Evolutionary conservation across 768 basidiomycete species (phyloP).

Genomic region (Podaxis sp.): DNA sequence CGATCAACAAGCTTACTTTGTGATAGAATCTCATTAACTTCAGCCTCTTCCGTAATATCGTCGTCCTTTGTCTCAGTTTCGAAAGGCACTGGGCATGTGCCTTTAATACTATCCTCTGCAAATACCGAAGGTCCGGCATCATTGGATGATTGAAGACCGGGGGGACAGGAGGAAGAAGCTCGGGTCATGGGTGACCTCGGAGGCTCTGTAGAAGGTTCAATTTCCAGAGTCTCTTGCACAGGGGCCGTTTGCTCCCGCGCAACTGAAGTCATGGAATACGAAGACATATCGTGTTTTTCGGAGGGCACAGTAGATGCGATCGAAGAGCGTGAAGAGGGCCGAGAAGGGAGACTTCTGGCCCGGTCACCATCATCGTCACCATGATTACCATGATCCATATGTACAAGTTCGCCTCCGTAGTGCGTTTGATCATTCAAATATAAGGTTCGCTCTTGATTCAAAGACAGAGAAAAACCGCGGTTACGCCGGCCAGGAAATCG

Average conservation of each 20-base stretch:
- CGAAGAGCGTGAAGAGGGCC: slow-evolving; percentile 55
- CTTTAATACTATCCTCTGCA: not conserved
- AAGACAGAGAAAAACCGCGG: not conserved
- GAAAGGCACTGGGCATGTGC: not conserved
- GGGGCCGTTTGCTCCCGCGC: not conserved
- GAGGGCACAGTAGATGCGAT: slow-evolving; percentile 52
- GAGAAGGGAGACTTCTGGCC: slow-evolving; percentile 26
- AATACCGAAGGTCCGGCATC: not conserved
- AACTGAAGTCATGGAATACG: slow-evolving; percentile 16
- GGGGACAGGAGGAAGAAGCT: slow-evolving; percentile 1
- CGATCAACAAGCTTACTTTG: slow-evolving; percentile 11
- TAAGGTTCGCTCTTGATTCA: not conserved
- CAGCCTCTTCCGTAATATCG: slow-evolving; percentile 3
- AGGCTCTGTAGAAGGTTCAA: not conserved
- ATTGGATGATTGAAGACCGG: not conserved
- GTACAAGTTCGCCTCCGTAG: slow-evolving; percentile 2
- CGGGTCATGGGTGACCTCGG: not conserved
- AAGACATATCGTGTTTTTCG: slow-evolving; percentile 29
- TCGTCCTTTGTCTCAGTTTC: not conserved
- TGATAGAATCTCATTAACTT: slow-evolving; percentile 9
- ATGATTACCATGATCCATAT: slow-evolving; percentile 20
- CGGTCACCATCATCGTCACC: slow-evolving; percentile 8
- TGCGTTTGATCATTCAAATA: not conserved
- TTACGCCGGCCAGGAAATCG: slow-evolving; percentile 7
- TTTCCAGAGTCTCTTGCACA: not conserved